Conservation (phyloP, 768 basidiomycete species). For the Agaricus subrufescens region DNA sequence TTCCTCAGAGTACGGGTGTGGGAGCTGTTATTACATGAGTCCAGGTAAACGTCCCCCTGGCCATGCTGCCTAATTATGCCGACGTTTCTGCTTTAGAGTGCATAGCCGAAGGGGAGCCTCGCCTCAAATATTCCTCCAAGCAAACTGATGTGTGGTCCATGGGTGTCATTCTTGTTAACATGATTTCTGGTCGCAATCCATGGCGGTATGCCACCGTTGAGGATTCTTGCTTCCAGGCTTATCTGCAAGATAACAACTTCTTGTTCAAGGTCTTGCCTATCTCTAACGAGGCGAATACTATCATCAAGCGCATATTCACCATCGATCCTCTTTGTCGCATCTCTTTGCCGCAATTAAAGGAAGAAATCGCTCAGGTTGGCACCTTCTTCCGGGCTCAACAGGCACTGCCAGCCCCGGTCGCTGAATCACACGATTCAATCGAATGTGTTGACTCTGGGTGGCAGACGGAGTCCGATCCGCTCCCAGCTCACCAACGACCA, state of each 20-base stretch:
- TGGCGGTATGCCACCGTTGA: conserved; percentile 67
- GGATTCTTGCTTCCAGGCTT: conserved; percentile 67
- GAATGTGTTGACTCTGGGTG: background rate
- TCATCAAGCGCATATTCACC: conserved; percentile 69
- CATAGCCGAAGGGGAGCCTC: conserved; percentile 32
- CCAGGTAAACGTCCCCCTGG: conserved; percentile 40
- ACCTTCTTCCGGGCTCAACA: conserved; percentile 43
- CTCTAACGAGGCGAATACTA: conserved; percentile 53
- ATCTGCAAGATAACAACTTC: conserved; percentile 56
- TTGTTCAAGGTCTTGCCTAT: conserved; percentile 70
- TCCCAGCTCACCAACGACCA: background rate
- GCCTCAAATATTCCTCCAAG: conserved; percentile 49
- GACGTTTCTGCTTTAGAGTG: conserved; percentile 41
- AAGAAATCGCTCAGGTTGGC: conserved; percentile 47
- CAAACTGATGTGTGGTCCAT: conserved; percentile 72
- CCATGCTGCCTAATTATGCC: conserved; percentile 8
- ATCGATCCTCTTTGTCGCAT: conserved; percentile 59
- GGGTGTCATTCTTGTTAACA: conserved; percentile 78
- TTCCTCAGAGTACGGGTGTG: conserved; percentile 50
- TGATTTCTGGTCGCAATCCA: conserved; percentile 73
- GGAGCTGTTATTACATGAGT: conserved; percentile 64
- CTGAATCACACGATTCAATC: background rate
- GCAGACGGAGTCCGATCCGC: background rate
- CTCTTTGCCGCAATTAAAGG: conserved; percentile 55
- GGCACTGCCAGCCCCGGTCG: background rate